Percentiles rank a stretch among this genome's conserved stretches.
phyloP scores from a whole-genome alignment of 306 rosid species.

The Pyrus communis region DNA sequence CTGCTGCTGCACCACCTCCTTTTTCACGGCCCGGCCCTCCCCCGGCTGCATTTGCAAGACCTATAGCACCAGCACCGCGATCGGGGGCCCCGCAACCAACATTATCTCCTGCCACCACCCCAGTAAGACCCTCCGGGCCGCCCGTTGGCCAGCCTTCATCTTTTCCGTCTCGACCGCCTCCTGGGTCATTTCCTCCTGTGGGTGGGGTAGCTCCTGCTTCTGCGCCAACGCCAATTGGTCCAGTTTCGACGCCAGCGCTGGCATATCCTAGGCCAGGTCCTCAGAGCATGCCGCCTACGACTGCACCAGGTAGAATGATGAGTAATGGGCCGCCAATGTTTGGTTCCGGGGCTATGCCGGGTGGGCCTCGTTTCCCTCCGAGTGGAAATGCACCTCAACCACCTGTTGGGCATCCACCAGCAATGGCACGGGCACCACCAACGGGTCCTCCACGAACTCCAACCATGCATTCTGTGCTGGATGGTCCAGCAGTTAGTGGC shows the following conservation, averaged over 20 bases:
- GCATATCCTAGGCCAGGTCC: slow-evolving; percentile 39
- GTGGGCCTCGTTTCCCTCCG: slow-evolving; percentile 57
- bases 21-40: slow-evolving; percentile 81
- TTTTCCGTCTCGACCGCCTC: slow-evolving; percentile 48
- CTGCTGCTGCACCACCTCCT: slow-evolving; percentile 32
- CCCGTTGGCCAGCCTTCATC: slow-evolving; percentile 39
- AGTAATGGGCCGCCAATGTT: slow-evolving; percentile 76
- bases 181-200: slow-evolving; percentile 32
- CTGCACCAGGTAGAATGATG: slow-evolving; percentile 44
- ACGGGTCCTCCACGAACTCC: slow-evolving; percentile 24
- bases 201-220: slow-evolving; percentile 35
- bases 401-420: slow-evolving; percentile 49
- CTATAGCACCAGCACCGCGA: slow-evolving; percentile 29
- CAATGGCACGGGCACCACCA: background rate
- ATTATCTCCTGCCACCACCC: slow-evolving; percentile 27
- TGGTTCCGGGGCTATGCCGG: slow-evolving; percentile 37
- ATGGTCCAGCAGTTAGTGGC: slow-evolving; percentile 18
- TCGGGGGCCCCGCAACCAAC: slow-evolving; percentile 45
- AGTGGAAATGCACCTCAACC: slow-evolving; percentile 35
- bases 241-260: slow-evolving; percentile 19
- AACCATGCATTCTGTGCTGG: slow-evolving; percentile 25
- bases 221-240: slow-evolving; percentile 37
- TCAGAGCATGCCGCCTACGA: slow-evolving; percentile 24
- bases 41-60: slow-evolving; percentile 45
- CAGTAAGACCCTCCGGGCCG: slow-evolving; percentile 35